A percentile compares a stretch with the other conserved stretches of the same genome.
Conservation (phyloP, 352 stramenopile genomes). For the Achlya hypogyna region DNA sequence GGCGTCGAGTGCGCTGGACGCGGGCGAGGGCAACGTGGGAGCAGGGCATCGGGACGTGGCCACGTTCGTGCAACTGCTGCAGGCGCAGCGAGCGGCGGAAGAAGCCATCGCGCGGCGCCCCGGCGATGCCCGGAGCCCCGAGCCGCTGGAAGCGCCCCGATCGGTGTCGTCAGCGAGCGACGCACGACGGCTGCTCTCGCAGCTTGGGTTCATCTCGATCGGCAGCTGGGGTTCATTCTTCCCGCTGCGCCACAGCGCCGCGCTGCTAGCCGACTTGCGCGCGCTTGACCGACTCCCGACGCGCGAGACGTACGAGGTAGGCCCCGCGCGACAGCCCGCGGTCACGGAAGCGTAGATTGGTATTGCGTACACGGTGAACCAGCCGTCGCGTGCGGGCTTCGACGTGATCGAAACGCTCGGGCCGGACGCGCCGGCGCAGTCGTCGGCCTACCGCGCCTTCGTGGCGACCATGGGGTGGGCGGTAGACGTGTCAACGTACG, state of each 20-base stretch:
- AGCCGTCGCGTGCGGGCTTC: slow-evolving; percentile 58
- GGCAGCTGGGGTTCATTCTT: slow-evolving; percentile 81
- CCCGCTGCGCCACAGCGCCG: slow-evolving; percentile 46
- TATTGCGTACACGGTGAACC: slow-evolving; percentile 56
- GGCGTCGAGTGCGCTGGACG: neutral
- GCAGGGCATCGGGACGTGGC: neutral
- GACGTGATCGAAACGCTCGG: slow-evolving; percentile 59
- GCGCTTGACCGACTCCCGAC: slow-evolving; percentile 63
- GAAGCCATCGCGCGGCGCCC: slow-evolving; percentile 28
- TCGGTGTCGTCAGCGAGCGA: neutral
- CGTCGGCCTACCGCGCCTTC: slow-evolving; percentile 66
- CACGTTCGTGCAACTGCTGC: slow-evolving; percentile 6
- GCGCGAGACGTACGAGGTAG: slow-evolving; percentile 67
- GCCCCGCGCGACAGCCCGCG: neutral
- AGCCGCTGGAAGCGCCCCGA: slow-evolving; percentile 57
- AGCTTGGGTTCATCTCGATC: slow-evolving; percentile 72
- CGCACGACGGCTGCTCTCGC: slow-evolving; percentile 63
- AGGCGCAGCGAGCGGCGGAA: slow-evolving; percentile 21
- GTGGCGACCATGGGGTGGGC: slow-evolving; percentile 54
- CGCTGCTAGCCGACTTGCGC: slow-evolving; percentile 58
- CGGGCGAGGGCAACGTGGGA: slow-evolving; percentile 6
- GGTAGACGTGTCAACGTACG: slow-evolving; percentile 33
- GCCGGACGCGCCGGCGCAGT: slow-evolving; percentile 35
- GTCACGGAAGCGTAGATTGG: slow-evolving; percentile 26
- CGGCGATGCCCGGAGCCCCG: slow-evolving; percentile 42